phyloP scores from a whole-genome alignment of 257 asterid species.

The Craterostigma plantagineum region DNA sequence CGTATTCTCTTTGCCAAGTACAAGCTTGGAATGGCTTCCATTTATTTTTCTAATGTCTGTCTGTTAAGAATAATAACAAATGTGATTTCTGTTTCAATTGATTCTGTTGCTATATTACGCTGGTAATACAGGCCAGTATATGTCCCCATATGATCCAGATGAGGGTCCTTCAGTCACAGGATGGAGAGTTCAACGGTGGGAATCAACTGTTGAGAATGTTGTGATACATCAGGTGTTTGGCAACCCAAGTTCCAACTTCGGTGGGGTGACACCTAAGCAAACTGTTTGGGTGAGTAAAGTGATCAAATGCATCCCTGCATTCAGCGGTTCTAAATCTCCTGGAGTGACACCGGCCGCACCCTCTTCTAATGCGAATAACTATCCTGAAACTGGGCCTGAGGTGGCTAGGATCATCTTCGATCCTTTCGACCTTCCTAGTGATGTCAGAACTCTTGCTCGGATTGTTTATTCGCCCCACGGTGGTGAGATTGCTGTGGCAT shows the following conservation, averaged over 20 bases:
- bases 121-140: conserved; percentile 76
- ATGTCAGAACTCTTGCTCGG: conserved; percentile 89
- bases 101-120: conserved; percentile 2
- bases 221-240: conserved; percentile 98
- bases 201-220: conserved; percentile 87
- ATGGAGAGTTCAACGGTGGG: conserved; percentile 99
- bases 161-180: conserved; percentile 99
- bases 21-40: too few relatives aligned
- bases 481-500: conserved; percentile 93
- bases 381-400: conserved; percentile 42
- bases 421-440: conserved; percentile 97
- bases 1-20: too few relatives aligned
- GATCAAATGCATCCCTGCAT: conserved; percentile 79
- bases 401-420: conserved; percentile 60
- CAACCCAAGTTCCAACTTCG: conserved; percentile 62
- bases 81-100: too few relatives aligned
- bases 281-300: conserved; percentile 97
- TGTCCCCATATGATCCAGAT: conserved; percentile 99
- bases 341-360: conserved; percentile 23
- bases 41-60: too few relatives aligned
- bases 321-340: conserved; percentile 38
- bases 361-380: conserved; percentile 30
- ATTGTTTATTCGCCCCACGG: conserved; percentile 97
- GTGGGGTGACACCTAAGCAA: conserved; percentile 88
- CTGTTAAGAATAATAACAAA: too few relatives aligned